A percentile compares a stretch with the other conserved stretches of the same genome.
phyloP scores from a whole-genome alignment of 768 basidiomycete species.

The Candolleomyces efflorescens region DNA sequence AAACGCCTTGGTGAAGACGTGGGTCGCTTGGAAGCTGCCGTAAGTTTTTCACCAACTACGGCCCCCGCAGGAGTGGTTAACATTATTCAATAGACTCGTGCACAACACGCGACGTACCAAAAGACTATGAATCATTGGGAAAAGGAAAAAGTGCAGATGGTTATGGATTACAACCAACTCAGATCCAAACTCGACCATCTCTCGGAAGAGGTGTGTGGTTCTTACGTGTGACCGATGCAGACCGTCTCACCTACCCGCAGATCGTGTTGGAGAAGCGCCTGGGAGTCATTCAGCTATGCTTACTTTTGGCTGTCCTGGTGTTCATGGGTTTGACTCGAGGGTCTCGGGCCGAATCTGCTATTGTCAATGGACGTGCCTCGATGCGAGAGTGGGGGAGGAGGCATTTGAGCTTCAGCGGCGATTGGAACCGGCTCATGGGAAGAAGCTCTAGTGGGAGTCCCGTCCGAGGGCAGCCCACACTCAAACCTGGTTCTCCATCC shows the following conservation, averaged over 20 bases:
- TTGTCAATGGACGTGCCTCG: constrained; percentile 22
- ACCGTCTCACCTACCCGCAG: constrained; percentile 30
- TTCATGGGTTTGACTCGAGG: constrained; percentile 88
- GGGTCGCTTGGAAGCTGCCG: constrained; percentile 70
- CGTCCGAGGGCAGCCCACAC: constrained; percentile 19
- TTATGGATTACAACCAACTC: constrained; percentile 68
- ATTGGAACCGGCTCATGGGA: constrained; percentile 37
- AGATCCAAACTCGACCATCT: constrained; percentile 69
- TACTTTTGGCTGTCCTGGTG: constrained; percentile 77
- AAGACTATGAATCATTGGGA: constrained; percentile 67
- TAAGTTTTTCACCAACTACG: constrained; percentile 31
- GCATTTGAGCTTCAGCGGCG: constrained; percentile 53
- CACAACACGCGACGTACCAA: constrained; percentile 64
- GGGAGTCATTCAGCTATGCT: constrained; percentile 81
- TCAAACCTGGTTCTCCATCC: constrained; percentile 4
- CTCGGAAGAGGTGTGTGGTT: constrained; percentile 63
- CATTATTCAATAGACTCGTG: constrained; percentile 46
- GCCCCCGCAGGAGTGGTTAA: background rate
- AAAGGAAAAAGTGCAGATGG: constrained; percentile 57
- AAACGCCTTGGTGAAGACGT: constrained; percentile 73
- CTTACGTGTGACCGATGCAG: background rate
- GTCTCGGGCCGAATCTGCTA: constrained; percentile 37
- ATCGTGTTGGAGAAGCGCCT: constrained; percentile 86
- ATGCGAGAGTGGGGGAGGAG: constrained; percentile 54
- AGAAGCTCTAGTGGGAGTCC: constrained; percentile 23